A percentile compares a stretch with the other conserved stretches of the same genome.
phyloP scores from a whole-genome alignment of 371 early-diverging fungal genomes.

The Funneliformis caledonium region DNA sequence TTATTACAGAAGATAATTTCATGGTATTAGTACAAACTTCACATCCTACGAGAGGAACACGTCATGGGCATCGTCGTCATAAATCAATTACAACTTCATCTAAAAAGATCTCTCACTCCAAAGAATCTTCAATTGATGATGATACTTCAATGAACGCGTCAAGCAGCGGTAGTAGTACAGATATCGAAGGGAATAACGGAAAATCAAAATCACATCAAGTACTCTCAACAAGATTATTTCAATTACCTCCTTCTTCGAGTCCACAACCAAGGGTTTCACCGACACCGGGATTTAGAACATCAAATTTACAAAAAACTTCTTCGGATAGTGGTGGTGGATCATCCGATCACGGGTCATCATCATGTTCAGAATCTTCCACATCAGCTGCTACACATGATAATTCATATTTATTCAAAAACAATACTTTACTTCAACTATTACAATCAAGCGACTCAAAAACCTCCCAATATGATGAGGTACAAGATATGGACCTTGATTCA shows the following conservation, averaged over 20 bases:
- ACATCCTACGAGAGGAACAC: background rate
- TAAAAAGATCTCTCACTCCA: background rate
- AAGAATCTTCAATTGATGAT: background rate
- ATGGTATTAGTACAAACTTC: constrained; percentile 11
- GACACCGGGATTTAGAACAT: background rate
- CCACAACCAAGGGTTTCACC: background rate
- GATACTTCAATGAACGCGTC: background rate
- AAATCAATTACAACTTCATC: background rate
- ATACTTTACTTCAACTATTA: constrained; percentile 12
- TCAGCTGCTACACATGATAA: background rate
- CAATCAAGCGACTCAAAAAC: background rate
- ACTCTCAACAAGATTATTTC: constrained; percentile 10
- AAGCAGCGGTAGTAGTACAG: too few species aligned
- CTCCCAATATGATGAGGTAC: background rate
- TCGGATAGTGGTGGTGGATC: constrained; percentile 19
- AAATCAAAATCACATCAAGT: background rate
- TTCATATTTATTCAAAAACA: constrained; percentile 11
- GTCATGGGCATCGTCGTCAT: background rate
- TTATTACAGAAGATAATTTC: constrained; percentile 24
- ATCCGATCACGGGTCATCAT: constrained; percentile 17
- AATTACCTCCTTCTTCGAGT: background rate
- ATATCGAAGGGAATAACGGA: background rate
- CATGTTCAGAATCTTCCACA: background rate
- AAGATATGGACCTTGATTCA: constrained; percentile 25
- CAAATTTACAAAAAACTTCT: background rate